phyloP scores from a whole-genome alignment of 805 yeast genomes.

The Saccharomycopsis fermentans region DNA sequence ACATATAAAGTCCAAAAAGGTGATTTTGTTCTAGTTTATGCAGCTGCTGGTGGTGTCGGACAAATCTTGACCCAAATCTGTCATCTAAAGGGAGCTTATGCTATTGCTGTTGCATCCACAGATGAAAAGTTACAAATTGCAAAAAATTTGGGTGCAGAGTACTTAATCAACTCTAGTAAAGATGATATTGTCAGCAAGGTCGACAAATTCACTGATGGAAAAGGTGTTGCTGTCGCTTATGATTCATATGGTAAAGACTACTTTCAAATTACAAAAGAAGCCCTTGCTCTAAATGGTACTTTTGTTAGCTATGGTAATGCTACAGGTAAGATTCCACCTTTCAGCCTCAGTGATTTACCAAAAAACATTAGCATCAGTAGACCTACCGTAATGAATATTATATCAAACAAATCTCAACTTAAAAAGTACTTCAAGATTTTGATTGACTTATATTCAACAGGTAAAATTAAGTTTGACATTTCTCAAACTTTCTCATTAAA shows the following conservation, averaged over 20 bases:
- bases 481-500: constrained; percentile 45
- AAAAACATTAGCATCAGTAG: constrained; percentile 58
- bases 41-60: constrained; percentile 97
- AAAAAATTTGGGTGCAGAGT: constrained; percentile 70
- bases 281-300: constrained; percentile 62
- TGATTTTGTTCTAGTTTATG: constrained; percentile 70
- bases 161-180: constrained; percentile 42
- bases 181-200: constrained; percentile 51
- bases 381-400: constrained; percentile 50
- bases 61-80: constrained; percentile 57
- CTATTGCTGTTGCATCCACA: constrained; percentile 77
- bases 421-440: constrained; percentile 35
- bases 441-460: constrained; percentile 32
- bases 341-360: constrained; percentile 40
- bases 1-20: constrained; percentile 58
- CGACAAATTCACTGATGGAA: constrained; percentile 47
- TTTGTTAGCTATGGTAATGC: constrained; percentile 77
- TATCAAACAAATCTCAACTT: constrained; percentile 49
- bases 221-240: constrained; percentile 59
- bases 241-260: constrained; percentile 78
- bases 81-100: constrained; percentile 57
- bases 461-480: constrained; percentile 42
- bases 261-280: constrained; percentile 49
- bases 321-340: constrained; percentile 71
- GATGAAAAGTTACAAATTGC: constrained; percentile 61